Base-by-base conservation (phyloP, 805 yeast species). In the Metahyphopichia silvanorum region DNA sequence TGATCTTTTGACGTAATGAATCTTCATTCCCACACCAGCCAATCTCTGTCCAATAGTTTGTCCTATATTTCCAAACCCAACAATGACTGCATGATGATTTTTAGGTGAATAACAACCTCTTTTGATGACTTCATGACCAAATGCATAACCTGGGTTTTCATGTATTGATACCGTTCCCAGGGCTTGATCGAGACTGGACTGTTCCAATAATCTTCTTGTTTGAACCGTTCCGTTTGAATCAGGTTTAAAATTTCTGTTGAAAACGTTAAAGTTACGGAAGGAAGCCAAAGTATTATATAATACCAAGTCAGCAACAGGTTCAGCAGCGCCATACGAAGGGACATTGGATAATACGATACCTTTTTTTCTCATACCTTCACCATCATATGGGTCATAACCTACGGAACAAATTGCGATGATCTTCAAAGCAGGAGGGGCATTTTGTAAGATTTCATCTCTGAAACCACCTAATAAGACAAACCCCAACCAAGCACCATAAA, bases 11-110 rank as follows among this genome's bases (percentile, higher is more conserved):
- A 76, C 68, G 43, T 83, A 84, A 35, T 70, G 69, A 22, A 85
- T 64, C 14, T 72, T 57, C 84, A 84, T 78, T 4, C 86, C 87
- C 20, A 85, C 53, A n/a, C 60, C 61, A 29, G 61, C 32, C 37
- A 85, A 63, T 45, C 81, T 69, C 29, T 55, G 57, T 3, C 79
- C 93, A 36, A 82, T 75, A 19, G 69, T 66, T 49, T 71, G 71
- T 6, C 94, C 95, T 44, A 85, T 85, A 14, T 76, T 66, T 1
- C 95, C 94, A 46, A 84, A 79, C 0, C 94, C 95, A 3, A 82
- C 74, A 21, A 85, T 69, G 3, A 79, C 76, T 1, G 69, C 87
- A 16, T 62, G 63, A 47, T 76, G 79, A 14, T 77, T 77, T 11
- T 55, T 51, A 5, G 88, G 87, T 4, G 77, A 67, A 14, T 72